A percentile compares a stretch with the other conserved stretches of the same genome.
Conservation (phyloP, 768 basidiomycete species). For the Exidia glandulosa region DNA sequence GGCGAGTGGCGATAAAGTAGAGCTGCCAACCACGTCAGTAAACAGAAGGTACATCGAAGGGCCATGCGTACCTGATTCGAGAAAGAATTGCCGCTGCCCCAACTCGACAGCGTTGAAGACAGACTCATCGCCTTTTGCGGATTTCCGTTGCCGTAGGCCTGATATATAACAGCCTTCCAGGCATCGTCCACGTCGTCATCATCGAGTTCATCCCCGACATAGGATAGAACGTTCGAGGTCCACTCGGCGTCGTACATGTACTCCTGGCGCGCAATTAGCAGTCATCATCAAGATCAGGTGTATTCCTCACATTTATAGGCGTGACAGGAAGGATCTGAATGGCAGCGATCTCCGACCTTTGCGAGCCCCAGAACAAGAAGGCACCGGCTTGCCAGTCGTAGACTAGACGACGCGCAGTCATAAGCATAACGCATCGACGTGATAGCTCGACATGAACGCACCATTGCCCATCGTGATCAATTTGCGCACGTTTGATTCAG, state of each 20-base stretch:
- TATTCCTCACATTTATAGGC: slow-evolving; percentile 23
- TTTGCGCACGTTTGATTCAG: slow-evolving; percentile 18
- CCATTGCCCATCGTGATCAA: slow-evolving; percentile 25
- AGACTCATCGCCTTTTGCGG: slow-evolving; percentile 18
- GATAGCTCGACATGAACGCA: not conserved
- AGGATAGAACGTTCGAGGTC: slow-evolving; percentile 18
- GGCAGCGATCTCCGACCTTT: slow-evolving; percentile 22
- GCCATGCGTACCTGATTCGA: slow-evolving; percentile 14
- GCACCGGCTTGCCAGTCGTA: slow-evolving; percentile 25
- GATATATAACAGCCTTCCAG: slow-evolving; percentile 25
- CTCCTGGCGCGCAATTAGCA: too few relatives aligned
- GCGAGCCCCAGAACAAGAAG: slow-evolving; percentile 26
- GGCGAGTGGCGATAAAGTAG: slow-evolving; percentile 24
- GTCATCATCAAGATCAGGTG: too few relatives aligned
- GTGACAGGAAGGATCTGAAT: slow-evolving; percentile 26
- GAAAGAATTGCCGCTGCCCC: slow-evolving; percentile 24
- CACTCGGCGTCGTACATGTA: slow-evolving; percentile 23
- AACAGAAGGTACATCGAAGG: not conserved
- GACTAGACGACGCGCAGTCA: slow-evolving; percentile 5
- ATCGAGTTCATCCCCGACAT: slow-evolving; percentile 17
- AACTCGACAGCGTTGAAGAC: slow-evolving; percentile 20
- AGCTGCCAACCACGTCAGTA: not conserved
- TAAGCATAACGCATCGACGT: not conserved
- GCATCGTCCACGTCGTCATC: slow-evolving; percentile 14
- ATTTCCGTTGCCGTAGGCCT: slow-evolving; percentile 21